Evolutionary conservation across 2,329 filamentous ascomycete genomes (phyloP), one percentile per base, ranked within the genome.

Genomic region (Ophiostoma montium): DNA sequence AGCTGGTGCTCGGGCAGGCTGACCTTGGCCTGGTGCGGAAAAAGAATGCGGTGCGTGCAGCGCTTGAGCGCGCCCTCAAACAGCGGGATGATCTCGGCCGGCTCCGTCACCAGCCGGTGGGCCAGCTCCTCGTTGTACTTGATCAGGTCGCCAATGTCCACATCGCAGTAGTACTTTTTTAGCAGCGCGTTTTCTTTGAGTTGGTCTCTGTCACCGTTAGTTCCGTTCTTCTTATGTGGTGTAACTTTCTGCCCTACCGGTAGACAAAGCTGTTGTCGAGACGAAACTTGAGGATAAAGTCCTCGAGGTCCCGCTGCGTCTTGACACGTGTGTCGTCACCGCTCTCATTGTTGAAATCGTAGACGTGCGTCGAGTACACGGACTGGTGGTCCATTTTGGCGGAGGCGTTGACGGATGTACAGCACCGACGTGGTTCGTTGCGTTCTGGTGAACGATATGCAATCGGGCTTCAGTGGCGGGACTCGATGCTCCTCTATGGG

Each of bases 241-340:
- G 12, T 21, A 7, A 18, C n/a, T 32, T 13, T 44, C 21, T 38
- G 12, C 13, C 35, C 18, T 31, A 90, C 88, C 88, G 80, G 75
- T 96, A 98, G 60, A 95, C 81, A 67, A 95, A 96, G 60, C 82
- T 78, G 66, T 94, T 95, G 66, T 95, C 90, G 38, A 96, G 78
- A 61, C 90, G 81, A 63, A 95, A 98, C 57, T 90, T 86, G 51
- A 96, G 78, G 56, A 98, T 82, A 64, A 98, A 98, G 53, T 87
- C 82, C 61, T 92, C 81, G 53, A 98, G 76, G 61, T 86, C 81
- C 52, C 78, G 76, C 63, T 92, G 86, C 46, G 89, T 72, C 60
- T 86, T 78, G 23, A 78, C 72, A 51, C 82, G 75, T 50, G 76
- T 82, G 61, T 89, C 84, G 56, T 82, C 76, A 52, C 71, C 75